A percentile compares a stretch with the other conserved stretches of the same genome.
phyloP scores from a whole-genome alignment of 108 stramenopile genomes.

The Pseudonitzschia pungens region DNA sequence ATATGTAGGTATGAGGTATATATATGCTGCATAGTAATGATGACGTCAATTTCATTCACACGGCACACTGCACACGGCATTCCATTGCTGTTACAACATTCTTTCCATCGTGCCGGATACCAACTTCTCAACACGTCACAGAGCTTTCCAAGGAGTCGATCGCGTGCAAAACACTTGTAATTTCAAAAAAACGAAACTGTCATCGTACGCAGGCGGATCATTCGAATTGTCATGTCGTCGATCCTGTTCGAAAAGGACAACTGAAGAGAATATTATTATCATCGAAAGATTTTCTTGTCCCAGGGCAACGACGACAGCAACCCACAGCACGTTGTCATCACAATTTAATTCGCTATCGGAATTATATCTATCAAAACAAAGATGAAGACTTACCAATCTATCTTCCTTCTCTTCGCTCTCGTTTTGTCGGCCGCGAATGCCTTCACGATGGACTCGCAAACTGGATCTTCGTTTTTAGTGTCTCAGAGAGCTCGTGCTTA shows the following conservation, averaged over 20 bases:
- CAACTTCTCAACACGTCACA: conserved; percentile 10
- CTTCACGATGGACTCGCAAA: conserved; percentile 17
- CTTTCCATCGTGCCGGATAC: not conserved
- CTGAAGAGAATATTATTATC: no score
- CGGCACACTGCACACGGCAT: not conserved
- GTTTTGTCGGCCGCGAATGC: conserved; percentile 24
- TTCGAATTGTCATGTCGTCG: not conserved
- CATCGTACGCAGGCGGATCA: not conserved
- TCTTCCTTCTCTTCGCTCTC: conserved; percentile 29
- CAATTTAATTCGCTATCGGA: not conserved
- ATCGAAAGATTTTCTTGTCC: not conserved
- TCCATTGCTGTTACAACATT: not conserved
- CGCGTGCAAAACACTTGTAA: not conserved
- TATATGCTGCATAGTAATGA: not conserved
- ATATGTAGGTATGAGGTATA: not conserved
- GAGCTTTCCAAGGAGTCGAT: conserved; percentile 5
- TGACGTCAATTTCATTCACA: conserved; percentile 3
- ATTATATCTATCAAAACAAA: not conserved
- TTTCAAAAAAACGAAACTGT: conserved; percentile 1
- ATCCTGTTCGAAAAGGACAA: not conserved
- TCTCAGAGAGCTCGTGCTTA: conserved; percentile 59
- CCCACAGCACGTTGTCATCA: not conserved
- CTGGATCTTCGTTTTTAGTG: conserved; percentile 75
- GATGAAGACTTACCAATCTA: conserved; percentile 36
- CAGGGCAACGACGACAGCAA: not conserved